phyloP scores from a whole-genome alignment of 2,329 filamentous ascomycete species.

The Phyllosticta paracitricarpa region DNA sequence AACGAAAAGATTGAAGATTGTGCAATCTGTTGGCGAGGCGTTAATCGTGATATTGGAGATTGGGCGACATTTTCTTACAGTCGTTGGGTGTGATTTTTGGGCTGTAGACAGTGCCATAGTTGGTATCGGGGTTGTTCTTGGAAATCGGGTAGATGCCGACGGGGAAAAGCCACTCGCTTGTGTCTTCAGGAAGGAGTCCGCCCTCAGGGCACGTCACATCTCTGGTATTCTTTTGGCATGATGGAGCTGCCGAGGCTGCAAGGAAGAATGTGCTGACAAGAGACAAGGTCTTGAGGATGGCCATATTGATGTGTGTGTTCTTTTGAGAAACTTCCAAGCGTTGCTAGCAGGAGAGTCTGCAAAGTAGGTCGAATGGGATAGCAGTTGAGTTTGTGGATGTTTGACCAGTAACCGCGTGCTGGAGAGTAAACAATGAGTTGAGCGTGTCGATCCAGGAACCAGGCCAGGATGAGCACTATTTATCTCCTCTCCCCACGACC shows the following conservation, averaged over 20 bases:
- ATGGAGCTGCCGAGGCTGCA: background rate
- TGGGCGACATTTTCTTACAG: background rate
- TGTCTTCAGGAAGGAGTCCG: slow-evolving; percentile 11
- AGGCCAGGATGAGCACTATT: background rate
- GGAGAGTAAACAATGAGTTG: background rate
- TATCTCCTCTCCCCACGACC: background rate
- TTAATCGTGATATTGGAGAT: background rate
- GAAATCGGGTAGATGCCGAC: slow-evolving; percentile 12
- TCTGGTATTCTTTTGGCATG: background rate
- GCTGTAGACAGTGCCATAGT: slow-evolving; percentile 12
- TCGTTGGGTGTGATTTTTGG: slow-evolving; percentile 14
- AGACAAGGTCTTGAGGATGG: background rate
- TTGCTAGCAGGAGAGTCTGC: background rate
- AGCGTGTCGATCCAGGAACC: background rate
- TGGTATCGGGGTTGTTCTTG: slow-evolving; percentile 12
- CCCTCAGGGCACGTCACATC: slow-evolving; percentile 11
- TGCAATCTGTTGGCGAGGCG: slow-evolving; percentile 8
- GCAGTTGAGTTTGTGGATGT: background rate
- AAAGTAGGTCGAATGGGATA: background rate
- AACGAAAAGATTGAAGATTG: slow-evolving; percentile 16
- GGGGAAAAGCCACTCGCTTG: slow-evolving; percentile 10
- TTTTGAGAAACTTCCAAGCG: background rate
- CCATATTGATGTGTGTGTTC: background rate
- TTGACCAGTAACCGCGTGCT: background rate
- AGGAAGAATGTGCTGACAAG: background rate